Evolutionary conservation across 2,329 filamentous ascomycete genomes (phyloP).

Genomic region (Ambrosiella beaveri): DNA sequence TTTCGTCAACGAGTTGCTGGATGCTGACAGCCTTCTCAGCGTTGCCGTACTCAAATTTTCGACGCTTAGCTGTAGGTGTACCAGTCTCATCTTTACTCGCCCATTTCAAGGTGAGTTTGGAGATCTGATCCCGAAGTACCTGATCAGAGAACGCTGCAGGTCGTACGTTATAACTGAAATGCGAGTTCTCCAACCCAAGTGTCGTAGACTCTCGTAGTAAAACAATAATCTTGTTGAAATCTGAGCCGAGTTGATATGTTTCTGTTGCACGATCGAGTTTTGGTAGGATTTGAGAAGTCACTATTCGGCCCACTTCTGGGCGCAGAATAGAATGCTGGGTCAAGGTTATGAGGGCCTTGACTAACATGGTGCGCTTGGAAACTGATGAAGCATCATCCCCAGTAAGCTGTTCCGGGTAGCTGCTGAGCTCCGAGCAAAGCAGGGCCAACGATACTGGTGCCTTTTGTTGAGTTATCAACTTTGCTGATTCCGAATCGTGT

Average conservation of each 20-base stretch:
- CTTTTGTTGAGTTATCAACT: slow-evolving; percentile 7
- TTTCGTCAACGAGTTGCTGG: slow-evolving; percentile 13
- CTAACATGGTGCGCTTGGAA: slow-evolving; percentile 21
- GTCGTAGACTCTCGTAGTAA: slow-evolving; percentile 6
- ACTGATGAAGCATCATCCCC: slow-evolving; percentile 17
- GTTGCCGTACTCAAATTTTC: slow-evolving; percentile 15
- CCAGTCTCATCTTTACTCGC: slow-evolving; percentile 15
- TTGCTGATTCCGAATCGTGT: slow-evolving; percentile 4
- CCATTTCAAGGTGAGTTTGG: slow-evolving; percentile 18
- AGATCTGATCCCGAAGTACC: slow-evolving; percentile 18
- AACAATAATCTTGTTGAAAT: slow-evolving; percentile 1
- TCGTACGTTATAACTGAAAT: slow-evolving; percentile 7
- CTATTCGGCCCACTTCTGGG: slow-evolving; percentile 4
- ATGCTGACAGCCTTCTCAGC: slow-evolving; percentile 3
- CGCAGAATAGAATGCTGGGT: slow-evolving; percentile 17
- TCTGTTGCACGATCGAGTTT: slow-evolving; percentile 4
- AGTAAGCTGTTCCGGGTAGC: slow-evolving; percentile 19
- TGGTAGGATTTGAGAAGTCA: slow-evolving; percentile 8
- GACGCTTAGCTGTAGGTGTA: slow-evolving; percentile 17
- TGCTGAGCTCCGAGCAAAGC: slow-evolving; percentile 26
- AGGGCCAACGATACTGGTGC: slow-evolving; percentile 20
- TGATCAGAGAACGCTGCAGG: slow-evolving; percentile 15
- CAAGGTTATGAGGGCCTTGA: slow-evolving; percentile 23
- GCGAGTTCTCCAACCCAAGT: not conserved
- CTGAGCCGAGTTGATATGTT: not conserved